Base-by-base conservation (phyloP, 345 rosid genomes). In the Populus deltoides region DNA sequence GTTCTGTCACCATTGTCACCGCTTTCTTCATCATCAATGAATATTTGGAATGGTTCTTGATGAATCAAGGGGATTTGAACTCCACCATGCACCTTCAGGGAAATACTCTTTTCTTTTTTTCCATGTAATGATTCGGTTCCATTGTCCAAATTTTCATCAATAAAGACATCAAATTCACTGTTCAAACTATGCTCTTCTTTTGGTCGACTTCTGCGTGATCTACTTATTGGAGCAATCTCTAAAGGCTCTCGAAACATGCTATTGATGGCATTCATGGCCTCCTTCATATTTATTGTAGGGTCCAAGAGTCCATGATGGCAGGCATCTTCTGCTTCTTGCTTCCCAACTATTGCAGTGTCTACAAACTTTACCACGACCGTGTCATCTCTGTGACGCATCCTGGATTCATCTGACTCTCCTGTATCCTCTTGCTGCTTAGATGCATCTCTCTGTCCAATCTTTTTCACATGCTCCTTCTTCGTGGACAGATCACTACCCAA, bases 281-380 rank as follows among this genome's bases (percentile, higher is more conserved):
- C 98, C 82, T 93, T 90, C 90, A 87, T 85, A 85, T 90, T 92
- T 81, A 95, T 79, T 4, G 97, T 95, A 43, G 97, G 98, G 70
- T 93, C 99, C 79, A 92, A 92, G 63, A 93, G 82, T 81, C 97
- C 94, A 83, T 91, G 97, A 88, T 92, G 97, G 81, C 92, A 86
- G 45, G 91, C 93, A 82, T 90, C 88, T 82, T 92, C 97, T 83
- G 88, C 88, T 82, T 89, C 91, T 73, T 93, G 80, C 73, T 91
- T 91, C 65, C 94, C 97, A 81, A 88, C 87, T 74, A 88, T 85
- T 71, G 96, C 92, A 77, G 86, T 89, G 66, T 87, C 96, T 82
- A 90, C 91, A 80, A 91, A 91, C 74, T 80, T 87, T 75, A 81
- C 90, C 78, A 87, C 88, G 27, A 87, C 83, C 3, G 90, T 85